Evolutionary conservation across 2,329 filamentous ascomycete species (phyloP).

Genomic region (Elsinoe perseae): DNA sequence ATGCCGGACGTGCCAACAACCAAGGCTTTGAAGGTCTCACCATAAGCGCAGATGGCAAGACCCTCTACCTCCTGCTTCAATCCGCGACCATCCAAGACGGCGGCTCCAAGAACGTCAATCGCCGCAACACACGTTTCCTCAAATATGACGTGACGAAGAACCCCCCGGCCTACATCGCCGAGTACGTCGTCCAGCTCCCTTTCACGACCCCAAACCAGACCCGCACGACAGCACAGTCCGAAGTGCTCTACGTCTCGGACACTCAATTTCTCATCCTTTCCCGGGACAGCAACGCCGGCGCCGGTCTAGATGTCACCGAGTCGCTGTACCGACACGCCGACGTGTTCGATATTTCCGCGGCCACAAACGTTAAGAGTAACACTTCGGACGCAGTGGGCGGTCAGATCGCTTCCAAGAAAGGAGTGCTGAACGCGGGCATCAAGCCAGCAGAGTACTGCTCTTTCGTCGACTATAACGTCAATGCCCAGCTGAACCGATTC

Average conservation of each 20-base stretch:
- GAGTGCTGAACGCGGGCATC: slow-evolving; percentile 48
- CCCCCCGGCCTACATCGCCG: slow-evolving; percentile 43
- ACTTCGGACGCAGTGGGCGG: slow-evolving; percentile 30
- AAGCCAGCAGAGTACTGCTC: slow-evolving; percentile 54
- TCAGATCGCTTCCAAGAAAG: slow-evolving; percentile 42
- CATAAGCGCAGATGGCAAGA: slow-evolving; percentile 54
- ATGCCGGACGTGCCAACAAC: slow-evolving; percentile 60
- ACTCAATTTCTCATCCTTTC: slow-evolving; percentile 61
- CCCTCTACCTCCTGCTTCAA: slow-evolving; percentile 58
- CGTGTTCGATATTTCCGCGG: slow-evolving; percentile 55
- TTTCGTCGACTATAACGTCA: slow-evolving; percentile 62
- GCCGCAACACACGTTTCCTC: slow-evolving; percentile 54
- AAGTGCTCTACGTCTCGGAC: slow-evolving; percentile 56
- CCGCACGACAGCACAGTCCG: slow-evolving; percentile 57
- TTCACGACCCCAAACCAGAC: slow-evolving; percentile 45
- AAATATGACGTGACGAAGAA: slow-evolving; percentile 52
- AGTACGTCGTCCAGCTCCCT: slow-evolving; percentile 61
- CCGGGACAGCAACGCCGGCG: slow-evolving; percentile 55
- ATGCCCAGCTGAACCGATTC: slow-evolving; percentile 56
- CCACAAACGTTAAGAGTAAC: slow-evolving; percentile 52
- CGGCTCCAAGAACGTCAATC: slow-evolving; percentile 46
- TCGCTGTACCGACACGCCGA: slow-evolving; percentile 59
- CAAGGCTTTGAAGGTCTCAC: slow-evolving; percentile 68
- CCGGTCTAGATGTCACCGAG: slow-evolving; percentile 47
- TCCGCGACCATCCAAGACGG: slow-evolving; percentile 57